Percentiles rank a stretch among this genome's conserved stretches.
These are phyloP conservation scores for Diplogelasinospora grovesii DNA, from an alignment of 495 filamentous ascomycete genomes.

Conservation along the genomic window DNA sequence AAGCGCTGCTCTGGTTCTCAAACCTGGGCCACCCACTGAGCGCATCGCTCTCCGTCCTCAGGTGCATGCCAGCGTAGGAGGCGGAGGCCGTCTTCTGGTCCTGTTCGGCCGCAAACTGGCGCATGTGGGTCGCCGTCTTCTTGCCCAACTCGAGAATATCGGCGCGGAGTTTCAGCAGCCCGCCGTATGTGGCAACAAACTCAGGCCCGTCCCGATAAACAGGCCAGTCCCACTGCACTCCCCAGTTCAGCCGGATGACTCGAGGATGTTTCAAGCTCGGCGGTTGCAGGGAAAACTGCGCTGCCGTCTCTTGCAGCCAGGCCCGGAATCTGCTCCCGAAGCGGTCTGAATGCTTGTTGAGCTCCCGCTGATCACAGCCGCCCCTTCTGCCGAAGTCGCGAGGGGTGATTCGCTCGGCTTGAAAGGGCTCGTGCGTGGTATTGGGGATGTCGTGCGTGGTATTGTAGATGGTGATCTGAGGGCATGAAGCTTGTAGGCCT, in stretches of 20 bases:
- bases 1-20: constrained; percentile 32
- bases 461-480: constrained; percentile 35
- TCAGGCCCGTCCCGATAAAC: constrained; percentile 37
- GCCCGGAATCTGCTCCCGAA: constrained; percentile 30
- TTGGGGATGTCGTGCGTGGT: constrained; percentile 32
- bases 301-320: constrained; percentile 17
- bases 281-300: constrained; percentile 18
- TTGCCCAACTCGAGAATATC: constrained; percentile 32
- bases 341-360: constrained; percentile 38
- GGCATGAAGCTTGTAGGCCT: constrained; percentile 30
- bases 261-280: constrained; percentile 26
- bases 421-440: constrained; percentile 15
- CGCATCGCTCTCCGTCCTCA: constrained; percentile 37
- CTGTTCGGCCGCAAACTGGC: constrained; percentile 14
- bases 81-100: constrained; percentile 1
- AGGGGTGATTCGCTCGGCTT: constrained; percentile 33
- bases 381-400: constrained; percentile 32
- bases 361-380: constrained; percentile 38
- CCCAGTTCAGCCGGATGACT: constrained; percentile 36
- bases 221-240: constrained; percentile 40
- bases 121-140: constrained; percentile 22
- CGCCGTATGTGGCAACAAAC: constrained; percentile 35
- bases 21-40: constrained; percentile 34
- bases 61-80: constrained; percentile 30
- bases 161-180: constrained; percentile 29